phyloP scores from a whole-genome alignment of 1,284 basidiomycete species.

The Ceratobasidium sp. region DNA sequence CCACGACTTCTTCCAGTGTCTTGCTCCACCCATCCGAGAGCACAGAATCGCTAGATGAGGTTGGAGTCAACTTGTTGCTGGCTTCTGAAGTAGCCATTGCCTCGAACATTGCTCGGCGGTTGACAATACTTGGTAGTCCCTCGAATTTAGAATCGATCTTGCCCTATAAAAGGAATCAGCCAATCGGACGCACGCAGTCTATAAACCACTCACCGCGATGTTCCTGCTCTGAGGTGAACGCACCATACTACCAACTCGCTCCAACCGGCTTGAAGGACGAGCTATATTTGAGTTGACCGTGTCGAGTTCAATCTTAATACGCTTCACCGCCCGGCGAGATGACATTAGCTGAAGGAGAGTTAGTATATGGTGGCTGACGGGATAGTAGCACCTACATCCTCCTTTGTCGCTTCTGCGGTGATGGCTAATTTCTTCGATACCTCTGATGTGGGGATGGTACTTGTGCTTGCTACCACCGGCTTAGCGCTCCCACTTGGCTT shows the following conservation, averaged over 20 bases:
- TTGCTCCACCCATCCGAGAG: constrained; percentile 32
- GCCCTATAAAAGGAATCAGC: constrained; percentile 2
- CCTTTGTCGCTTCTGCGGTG: constrained; percentile 61
- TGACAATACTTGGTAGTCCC: constrained; percentile 24
- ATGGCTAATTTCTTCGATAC: constrained; percentile 13
- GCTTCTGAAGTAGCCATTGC: constrained; percentile 21
- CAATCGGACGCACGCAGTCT: background rate
- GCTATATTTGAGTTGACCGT: constrained; percentile 39
- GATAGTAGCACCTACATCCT: constrained; percentile 64
- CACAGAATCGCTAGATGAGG: constrained; percentile 2
- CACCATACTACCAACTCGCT: constrained; percentile 46
- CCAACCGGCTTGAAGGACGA: constrained; percentile 35
- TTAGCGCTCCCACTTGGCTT: background rate
- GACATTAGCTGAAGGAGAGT: constrained; percentile 62
- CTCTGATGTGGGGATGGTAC: background rate
- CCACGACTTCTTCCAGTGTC: constrained; percentile 60
- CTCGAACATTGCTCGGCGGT: constrained; percentile 36
- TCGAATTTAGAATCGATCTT: constrained; percentile 19
- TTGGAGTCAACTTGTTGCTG: background rate
- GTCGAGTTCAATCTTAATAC: constrained; percentile 65
- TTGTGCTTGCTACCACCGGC: background rate
- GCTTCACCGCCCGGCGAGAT: constrained; percentile 69
- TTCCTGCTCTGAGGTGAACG: constrained; percentile 52
- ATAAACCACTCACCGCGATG: constrained; percentile 50
- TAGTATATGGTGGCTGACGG: background rate